Evolutionary conservation across 2,329 filamentous ascomycete species (phyloP).

Genomic region (Aspergillus ustus): DNA sequence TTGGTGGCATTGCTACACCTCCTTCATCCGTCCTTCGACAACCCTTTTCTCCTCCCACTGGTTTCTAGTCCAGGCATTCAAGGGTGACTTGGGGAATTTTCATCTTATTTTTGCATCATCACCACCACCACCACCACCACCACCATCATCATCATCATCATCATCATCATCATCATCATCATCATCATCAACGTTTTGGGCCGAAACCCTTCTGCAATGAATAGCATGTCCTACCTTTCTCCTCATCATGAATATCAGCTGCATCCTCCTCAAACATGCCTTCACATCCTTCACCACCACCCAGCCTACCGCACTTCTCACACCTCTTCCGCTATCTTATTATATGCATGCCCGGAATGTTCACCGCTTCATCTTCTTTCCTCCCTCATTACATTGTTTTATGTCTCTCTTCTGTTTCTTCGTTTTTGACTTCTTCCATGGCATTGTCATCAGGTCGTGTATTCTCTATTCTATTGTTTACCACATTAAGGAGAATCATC

Average conservation of each 20-base stretch:
- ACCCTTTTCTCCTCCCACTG: conserved; percentile 43
- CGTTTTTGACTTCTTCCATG: background rate
- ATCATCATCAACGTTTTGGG: conserved; percentile 17
- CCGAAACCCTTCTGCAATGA: conserved; percentile 10
- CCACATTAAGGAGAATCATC: background rate
- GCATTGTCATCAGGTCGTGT: conserved; percentile 9
- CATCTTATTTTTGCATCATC: conserved; percentile 12
- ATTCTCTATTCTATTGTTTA: conserved; percentile 14
- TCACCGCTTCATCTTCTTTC: conserved; percentile 15
- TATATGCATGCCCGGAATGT: conserved; percentile 12
- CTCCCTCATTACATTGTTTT: conserved; percentile 24
- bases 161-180: background rate
- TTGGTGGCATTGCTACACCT: conserved; percentile 40
- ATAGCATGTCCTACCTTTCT: conserved; percentile 5
- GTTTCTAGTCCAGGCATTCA: conserved; percentile 42
- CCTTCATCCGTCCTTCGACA: conserved; percentile 41
- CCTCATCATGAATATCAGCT: background rate
- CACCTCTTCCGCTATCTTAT: background rate
- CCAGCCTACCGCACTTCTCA: conserved; percentile 15
- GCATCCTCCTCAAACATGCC: conserved; percentile 5
- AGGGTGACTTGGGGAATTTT: conserved; percentile 18
- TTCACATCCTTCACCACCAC: conserved; percentile 23
- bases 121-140: no score
- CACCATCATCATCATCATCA: conserved; percentile 15
- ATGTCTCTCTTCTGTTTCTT: conserved; percentile 15